These are phyloP conservation scores for Ceratorhiza oryzae-sativae DNA, from an alignment of 1,284 basidiomycete genomes.

Conservation along the genomic window DNA sequence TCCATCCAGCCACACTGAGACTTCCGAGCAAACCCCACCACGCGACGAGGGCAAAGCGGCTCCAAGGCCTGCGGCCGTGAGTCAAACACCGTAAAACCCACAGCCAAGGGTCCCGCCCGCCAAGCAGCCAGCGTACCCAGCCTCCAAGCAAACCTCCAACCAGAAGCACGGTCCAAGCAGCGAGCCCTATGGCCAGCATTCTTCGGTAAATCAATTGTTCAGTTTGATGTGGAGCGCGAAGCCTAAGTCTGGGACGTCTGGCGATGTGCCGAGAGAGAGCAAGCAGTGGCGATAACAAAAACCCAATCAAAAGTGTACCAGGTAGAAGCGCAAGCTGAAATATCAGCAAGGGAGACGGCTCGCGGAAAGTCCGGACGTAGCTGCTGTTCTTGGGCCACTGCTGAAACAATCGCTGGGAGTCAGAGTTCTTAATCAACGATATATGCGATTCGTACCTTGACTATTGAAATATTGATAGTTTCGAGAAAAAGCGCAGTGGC, in stretches of 20 bases:
- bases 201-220: constrained; percentile 72
- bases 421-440: not conserved
- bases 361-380: constrained; percentile 90
- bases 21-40: constrained; percentile 88
- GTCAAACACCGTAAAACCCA: constrained; percentile 82
- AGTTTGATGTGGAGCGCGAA: constrained; percentile 89
- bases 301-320: constrained; percentile 90
- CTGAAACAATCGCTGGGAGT: constrained; percentile 54
- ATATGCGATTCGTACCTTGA: constrained; percentile 63
- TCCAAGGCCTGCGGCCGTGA: constrained; percentile 81
- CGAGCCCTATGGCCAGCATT: constrained; percentile 87
- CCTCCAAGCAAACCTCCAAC: constrained; percentile 87
- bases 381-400: constrained; percentile 82
- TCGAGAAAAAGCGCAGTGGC: constrained; percentile 90
- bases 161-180: constrained; percentile 77
- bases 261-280: constrained; percentile 93
- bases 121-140: constrained; percentile 92
- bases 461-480: constrained; percentile 78
- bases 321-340: constrained; percentile 95
- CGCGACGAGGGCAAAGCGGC: constrained; percentile 75
- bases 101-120: constrained; percentile 85
- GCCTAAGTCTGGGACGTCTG: constrained; percentile 86
- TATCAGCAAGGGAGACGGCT: constrained; percentile 89
- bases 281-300: constrained; percentile 93
- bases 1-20: constrained; percentile 93